Evolutionary conservation across 1,284 basidiomycete species (phyloP).

Genomic region (Malassezia globosa): DNA sequence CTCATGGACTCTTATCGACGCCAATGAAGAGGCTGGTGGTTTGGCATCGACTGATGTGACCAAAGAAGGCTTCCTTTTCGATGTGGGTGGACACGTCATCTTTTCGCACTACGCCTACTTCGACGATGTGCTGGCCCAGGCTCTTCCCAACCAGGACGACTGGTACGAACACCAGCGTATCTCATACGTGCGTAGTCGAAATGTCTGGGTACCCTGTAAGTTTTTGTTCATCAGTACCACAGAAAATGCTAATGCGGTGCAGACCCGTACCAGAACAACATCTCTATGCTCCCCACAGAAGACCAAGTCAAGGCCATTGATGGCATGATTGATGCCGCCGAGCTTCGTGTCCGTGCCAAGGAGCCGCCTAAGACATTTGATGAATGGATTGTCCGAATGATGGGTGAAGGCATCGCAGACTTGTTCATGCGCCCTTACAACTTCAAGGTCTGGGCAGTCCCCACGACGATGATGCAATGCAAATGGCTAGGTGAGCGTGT

Average conservation of each 20-base stretch:
- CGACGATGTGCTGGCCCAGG: slow-evolving; percentile 51
- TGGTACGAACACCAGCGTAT: slow-evolving; percentile 53
- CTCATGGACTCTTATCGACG: slow-evolving; percentile 50
- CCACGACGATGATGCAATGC: slow-evolving; percentile 53
- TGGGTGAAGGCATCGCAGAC: slow-evolving; percentile 51
- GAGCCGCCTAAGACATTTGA: slow-evolving; percentile 49
- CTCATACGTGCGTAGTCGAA: slow-evolving; percentile 51
- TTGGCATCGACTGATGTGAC: slow-evolving; percentile 52
- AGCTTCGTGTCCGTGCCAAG: slow-evolving; percentile 44
- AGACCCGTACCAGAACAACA: slow-evolving; percentile 52
- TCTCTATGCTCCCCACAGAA: slow-evolving; percentile 51
- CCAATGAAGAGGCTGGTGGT: slow-evolving; percentile 50
- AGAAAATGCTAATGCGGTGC: slow-evolving; percentile 20
- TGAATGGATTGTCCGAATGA: slow-evolving; percentile 53
- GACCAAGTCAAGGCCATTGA: slow-evolving; percentile 52
- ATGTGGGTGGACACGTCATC: slow-evolving; percentile 54
- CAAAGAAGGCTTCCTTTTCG: slow-evolving; percentile 53
- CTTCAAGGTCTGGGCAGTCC: slow-evolving; percentile 54
- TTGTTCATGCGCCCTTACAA: slow-evolving; percentile 54
- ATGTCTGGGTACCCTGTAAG: slow-evolving; percentile 53
- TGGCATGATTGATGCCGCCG: slow-evolving; percentile 50
- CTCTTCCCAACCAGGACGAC: slow-evolving; percentile 49
- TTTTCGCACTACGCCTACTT: slow-evolving; percentile 54
- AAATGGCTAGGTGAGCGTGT: slow-evolving; percentile 54
- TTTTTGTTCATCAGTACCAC: background rate